Conservation (phyloP, 1,284 basidiomycete species). For the Mycena sp. region DNA sequence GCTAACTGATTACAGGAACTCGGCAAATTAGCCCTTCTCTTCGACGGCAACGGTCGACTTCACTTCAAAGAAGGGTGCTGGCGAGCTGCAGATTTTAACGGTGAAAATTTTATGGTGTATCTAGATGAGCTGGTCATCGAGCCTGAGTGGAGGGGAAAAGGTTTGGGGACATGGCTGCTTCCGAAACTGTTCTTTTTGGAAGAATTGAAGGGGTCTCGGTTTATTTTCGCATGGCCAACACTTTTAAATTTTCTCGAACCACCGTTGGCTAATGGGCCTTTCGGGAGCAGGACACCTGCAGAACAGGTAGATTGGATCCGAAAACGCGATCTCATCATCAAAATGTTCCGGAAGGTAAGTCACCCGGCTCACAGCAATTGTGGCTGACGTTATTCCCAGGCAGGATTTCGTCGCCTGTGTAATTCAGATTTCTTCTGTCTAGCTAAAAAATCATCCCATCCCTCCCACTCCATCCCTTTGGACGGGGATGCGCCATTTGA, state of each 20-base stretch:
- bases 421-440: conserved; percentile 1
- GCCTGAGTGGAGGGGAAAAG: not conserved
- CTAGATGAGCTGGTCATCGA: not conserved
- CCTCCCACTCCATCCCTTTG: not conserved
- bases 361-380: not conserved
- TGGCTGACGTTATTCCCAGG: not conserved
- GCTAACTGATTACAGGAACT: not conserved
- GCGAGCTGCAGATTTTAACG: not conserved
- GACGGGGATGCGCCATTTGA: not conserved
- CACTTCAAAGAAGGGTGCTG: not conserved
- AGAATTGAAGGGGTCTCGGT: not conserved
- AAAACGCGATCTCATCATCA: not conserved
- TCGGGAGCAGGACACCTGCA: not conserved
- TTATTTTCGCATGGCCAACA: not conserved
- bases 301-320: not conserved
- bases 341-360: not conserved
- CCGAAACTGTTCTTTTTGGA: not conserved
- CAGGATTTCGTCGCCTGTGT: not conserved
- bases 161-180: not conserved
- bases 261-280: not conserved
- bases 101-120: not conserved
- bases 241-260: not conserved
- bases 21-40: not conserved
- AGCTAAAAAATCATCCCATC: not conserved
- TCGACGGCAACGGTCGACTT: not conserved